Evolutionary conservation across 2,329 filamentous ascomycete genomes (phyloP), one percentile per base, ranked within the genome.

Genomic region (Hypocreales sp.): DNA sequence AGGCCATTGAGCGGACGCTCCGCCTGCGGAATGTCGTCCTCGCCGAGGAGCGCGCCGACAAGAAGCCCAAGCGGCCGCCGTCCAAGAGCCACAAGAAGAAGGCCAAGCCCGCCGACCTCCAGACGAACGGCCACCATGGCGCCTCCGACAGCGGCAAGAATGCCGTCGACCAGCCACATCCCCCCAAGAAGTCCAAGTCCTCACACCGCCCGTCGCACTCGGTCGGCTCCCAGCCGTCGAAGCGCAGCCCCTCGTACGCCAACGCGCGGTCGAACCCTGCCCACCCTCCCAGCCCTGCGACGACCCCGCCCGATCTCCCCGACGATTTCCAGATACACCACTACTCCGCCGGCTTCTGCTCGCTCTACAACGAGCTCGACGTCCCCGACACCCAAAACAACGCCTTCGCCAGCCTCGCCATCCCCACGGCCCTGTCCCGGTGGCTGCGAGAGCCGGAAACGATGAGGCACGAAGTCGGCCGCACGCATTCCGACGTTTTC

Each of bases 31-130:
- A 56, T 40, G 41, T 53, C 46, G 38, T 43, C 4, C 30, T 46
- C 15, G 44, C 45, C 24, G 40, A 64, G 34, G 62, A 69, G 34
- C 54, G 53, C 11, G 58, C 64, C 41, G 74, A 84, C 49, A 74
- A 78, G 54, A 81, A 80, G 56, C 41, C 70, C 31, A 80, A 86
- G 52, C 71, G 84, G 34, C 71, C 76, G 7, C 67, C 76, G 6
- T 62, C 79, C 9, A 93, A 93, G 50, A 78, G 67, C 47, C 79
- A 84, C 46, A 93, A 86, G 61, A 94, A 92, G 61, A 92, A 86
- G 53, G 52, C 67, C 20, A 92, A 84, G 47, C 80, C 84, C 8
- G 56, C 53, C 16, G 72, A 74, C 23, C 50, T 75, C 18, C 68
- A 72, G 41, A 56, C 72, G 27, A 86, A 84, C 45, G 79, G 79